Conservation (phyloP, 805 yeast species). For the Candida quercuum region DNA sequence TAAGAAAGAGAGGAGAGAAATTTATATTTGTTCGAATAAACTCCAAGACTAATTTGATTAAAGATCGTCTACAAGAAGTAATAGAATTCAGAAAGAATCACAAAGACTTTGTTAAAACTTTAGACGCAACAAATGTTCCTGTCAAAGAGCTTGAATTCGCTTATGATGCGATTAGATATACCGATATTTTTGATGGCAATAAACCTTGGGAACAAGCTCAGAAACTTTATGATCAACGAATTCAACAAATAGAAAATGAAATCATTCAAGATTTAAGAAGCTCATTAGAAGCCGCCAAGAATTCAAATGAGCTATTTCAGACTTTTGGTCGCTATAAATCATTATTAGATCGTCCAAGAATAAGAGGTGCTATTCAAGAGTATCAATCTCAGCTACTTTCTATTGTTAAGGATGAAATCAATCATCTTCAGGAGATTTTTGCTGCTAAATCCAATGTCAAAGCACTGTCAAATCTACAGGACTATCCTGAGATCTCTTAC, state of each 20-base stretch:
- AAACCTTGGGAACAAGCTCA: constrained; percentile 39
- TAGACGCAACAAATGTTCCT: constrained; percentile 18
- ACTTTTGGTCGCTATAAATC: constrained; percentile 44
- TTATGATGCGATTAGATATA: constrained; percentile 32
- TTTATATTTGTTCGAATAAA: constrained; percentile 59
- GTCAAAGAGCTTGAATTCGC: constrained; percentile 33
- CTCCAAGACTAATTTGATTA: constrained; percentile 35
- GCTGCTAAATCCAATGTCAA: constrained; percentile 30
- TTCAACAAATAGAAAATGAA: constrained; percentile 39
- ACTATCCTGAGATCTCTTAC: constrained; percentile 43
- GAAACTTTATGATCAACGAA: constrained; percentile 35
- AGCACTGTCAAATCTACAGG: constrained; percentile 34
- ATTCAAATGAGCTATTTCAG: constrained; percentile 45
- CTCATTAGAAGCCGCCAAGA: constrained; percentile 32
- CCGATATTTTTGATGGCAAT: constrained; percentile 34
- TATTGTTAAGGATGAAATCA: constrained; percentile 43
- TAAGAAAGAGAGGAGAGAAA: constrained; percentile 68
- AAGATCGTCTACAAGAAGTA: constrained; percentile 39
- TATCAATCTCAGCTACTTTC: constrained; percentile 48
- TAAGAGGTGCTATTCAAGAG: constrained; percentile 54
- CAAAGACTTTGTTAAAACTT: constrained; percentile 37
- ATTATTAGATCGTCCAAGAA: constrained; percentile 45
- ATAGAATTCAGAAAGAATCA: constrained; percentile 47
- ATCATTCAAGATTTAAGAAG: constrained; percentile 36
- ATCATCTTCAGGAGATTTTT: constrained; percentile 35